Conservation (phyloP, 2,329 filamentous ascomycete species). For the Xylariomycetidae sp. region DNA sequence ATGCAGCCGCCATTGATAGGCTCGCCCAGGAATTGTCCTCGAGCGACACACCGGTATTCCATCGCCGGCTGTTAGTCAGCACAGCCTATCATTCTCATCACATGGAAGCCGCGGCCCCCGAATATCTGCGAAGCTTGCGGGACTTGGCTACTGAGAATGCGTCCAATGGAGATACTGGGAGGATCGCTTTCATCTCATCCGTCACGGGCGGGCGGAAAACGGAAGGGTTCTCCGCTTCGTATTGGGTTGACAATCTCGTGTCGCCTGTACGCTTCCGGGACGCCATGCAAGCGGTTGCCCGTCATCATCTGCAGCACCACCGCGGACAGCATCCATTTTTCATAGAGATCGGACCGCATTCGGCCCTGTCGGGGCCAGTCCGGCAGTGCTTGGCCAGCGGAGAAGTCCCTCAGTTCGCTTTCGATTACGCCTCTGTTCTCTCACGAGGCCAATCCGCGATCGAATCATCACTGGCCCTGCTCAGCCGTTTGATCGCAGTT, state of each 20-base stretch:
- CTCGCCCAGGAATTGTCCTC: conserved; percentile 8
- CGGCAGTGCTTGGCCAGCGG: conserved; percentile 3
- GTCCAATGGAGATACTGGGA: background rate
- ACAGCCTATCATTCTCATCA: conserved; percentile 26
- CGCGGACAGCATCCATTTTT: conserved; percentile 6
- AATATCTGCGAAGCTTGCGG: conserved; percentile 15
- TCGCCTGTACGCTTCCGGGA: conserved; percentile 12
- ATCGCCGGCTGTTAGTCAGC: conserved; percentile 13
- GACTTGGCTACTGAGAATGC: background rate
- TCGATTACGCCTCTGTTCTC: conserved; percentile 5
- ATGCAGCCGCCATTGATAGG: conserved; percentile 9
- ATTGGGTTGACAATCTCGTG: conserved; percentile 27
- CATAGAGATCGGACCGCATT: conserved; percentile 22
- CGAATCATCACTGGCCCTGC: conserved; percentile 1
- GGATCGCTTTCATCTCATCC: background rate
- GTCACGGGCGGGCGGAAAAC: background rate
- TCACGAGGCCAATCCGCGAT: conserved; percentile 4
- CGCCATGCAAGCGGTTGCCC: too few species aligned
- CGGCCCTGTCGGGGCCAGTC: conserved; percentile 18
- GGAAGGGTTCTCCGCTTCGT: conserved; percentile 14
- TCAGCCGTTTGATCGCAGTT: conserved; percentile 4
- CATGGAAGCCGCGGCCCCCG: conserved; percentile 22
- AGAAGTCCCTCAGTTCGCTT: background rate
- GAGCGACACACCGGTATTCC: conserved; percentile 11
- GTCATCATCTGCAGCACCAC: conserved; percentile 9